Conservation (phyloP, 2,329 filamentous ascomycete genomes). For the Coniella lustricola region DNA sequence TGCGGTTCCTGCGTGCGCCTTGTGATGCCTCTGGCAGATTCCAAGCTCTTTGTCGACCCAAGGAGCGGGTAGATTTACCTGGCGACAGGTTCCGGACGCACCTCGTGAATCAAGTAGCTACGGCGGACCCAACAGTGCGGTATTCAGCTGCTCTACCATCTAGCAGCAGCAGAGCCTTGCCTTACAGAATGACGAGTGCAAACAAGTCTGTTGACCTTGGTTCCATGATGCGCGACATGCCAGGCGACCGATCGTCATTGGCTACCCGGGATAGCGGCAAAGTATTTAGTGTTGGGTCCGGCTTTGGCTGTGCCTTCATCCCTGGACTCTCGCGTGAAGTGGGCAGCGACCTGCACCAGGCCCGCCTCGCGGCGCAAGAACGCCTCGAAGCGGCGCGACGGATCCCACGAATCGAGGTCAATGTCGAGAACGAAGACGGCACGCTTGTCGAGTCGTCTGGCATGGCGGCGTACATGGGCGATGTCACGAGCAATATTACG, state of each 20-base stretch:
- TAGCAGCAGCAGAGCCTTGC: neutral
- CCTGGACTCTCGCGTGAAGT: conserved; percentile 3
- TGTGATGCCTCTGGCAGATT: conserved; percentile 64
- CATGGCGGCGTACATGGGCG: conserved; percentile 57
- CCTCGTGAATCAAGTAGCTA: conserved; percentile 10
- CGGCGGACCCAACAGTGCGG: neutral
- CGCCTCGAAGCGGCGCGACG: conserved; percentile 53
- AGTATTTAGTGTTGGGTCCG: neutral
- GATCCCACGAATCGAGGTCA: conserved; percentile 49
- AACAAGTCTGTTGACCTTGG: neutral
- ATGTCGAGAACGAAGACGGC: conserved; percentile 48
- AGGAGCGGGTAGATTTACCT: conserved; percentile 45
- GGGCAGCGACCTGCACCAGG: conserved; percentile 39
- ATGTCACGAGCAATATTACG: conserved; percentile 47
- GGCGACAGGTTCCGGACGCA: conserved; percentile 38
- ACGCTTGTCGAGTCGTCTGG: conserved; percentile 43
- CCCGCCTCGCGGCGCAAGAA: conserved; percentile 58
- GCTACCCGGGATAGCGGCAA: conserved; percentile 11
- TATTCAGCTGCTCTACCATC: neutral
- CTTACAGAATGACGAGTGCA: neutral
- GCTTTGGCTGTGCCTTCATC: neutral
- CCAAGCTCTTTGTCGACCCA: conserved; percentile 61
- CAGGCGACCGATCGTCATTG: conserved; percentile 1
- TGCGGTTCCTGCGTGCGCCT: conserved; percentile 55
- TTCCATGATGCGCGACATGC: neutral